Evolutionary conservation across 257 asterid species (phyloP), one percentile per base, ranked within the genome.

Genomic region (Asclepias syriaca): DNA sequence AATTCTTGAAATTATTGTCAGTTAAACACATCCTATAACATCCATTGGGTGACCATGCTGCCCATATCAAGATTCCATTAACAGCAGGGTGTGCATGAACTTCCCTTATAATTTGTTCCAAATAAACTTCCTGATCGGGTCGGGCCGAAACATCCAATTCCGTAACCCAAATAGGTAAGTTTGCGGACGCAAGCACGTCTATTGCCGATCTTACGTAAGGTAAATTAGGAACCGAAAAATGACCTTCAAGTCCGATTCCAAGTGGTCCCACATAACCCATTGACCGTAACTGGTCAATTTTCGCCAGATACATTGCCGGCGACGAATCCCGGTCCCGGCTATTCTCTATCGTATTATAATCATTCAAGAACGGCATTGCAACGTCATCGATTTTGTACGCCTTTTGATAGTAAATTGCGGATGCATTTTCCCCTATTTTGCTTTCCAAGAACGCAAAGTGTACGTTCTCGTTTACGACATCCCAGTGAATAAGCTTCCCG

Each of bases 11-110:
- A 54, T 79, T 76, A 48, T 69, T 49, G 74, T 90, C 92, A 0
- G 96, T 84, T 19, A 90, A 89, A 73, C 96, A 90, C 93, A 90
- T 84, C n/a, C 79, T 76, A 68, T 80, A 85, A 64, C 97, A 90
- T 14, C 85, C 75, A 0, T 75, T 63, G 1, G 83, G 81, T 0
- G 77, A 76, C 65, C 83, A 69, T 48, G 94, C 87, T 0, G 85
- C 29, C 96, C 96, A 88, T 46, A 88, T 46, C 4, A 88, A 43
- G 2, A 88, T 75, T 37, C 90, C 96, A 1, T 80, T 68, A 0
- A 90, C 77, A 0, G 85, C 87, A 0, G 88, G 83, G 65, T 90
- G 90, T 7, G 89, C 80, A 57, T 70, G 81, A 8, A 86, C 81
- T 75, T 90, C 94, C 61, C 87, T 84, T 11, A 88, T 51, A 19